Base-by-base conservation (phyloP, 2,329 filamentous ascomycete genomes). In the Fusarium stilboides region DNA sequence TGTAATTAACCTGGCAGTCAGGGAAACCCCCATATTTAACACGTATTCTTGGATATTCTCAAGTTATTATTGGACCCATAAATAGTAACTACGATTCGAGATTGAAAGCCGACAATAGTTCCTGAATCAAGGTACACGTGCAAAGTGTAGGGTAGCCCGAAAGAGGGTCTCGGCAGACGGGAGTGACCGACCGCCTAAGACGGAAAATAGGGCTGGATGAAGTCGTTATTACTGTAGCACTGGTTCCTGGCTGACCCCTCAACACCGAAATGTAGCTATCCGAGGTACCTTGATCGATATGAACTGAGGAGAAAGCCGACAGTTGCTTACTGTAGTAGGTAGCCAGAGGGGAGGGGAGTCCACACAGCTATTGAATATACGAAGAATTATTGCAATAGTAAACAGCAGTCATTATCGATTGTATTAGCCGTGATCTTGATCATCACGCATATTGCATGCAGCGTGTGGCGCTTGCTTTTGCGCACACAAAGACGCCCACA, bases 201-300 rank as follows among this genome's bases (percentile, higher is more conserved):
- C 19, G 62, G 53, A 71, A 65, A 65, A 58, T 70, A 65, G 68
- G 69, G 72, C 62, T 73, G 57, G 62, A 73, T 74, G 66, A 74
- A 74, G 70, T 73, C 65, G 71, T 74, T 53, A 56, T 46, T 40
- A 52, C 33, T 31, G 37, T 24, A 53, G 57, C 45, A 57, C 45
- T 37, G 44, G 59, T 62, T 46, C 51, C 37, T 57, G 50, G 58
- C 34, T 56, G 50, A 60, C 43, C 49, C 62, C 68, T 63, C 65
- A 57, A 47, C 44, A 40, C 10, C n/a, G 28, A 34, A 15, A 10
- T 20, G 36, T n/a, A 36, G 28, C 28, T 31, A 31, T 31, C 36
- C 39, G 17, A 39, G 36, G 36, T 19, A 39, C 34, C 42, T 24
- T 33, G 6, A 13, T 28, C 20, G 7, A 28, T 44, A 28, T 8